phyloP scores from a whole-genome alignment of 768 basidiomycete genomes.

The Trametes cinnabarina region DNA sequence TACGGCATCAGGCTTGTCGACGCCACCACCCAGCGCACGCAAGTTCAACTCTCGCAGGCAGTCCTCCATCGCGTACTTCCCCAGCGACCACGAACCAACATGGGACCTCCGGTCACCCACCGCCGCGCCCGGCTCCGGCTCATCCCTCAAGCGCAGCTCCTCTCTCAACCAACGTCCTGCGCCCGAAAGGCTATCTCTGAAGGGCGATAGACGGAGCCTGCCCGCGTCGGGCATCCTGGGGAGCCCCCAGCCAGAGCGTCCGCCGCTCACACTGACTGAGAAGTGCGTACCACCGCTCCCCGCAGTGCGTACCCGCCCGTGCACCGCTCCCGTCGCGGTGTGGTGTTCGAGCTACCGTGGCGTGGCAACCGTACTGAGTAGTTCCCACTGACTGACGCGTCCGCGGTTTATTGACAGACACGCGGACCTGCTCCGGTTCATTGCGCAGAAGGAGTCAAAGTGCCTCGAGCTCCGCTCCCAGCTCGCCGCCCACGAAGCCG shows the following conservation, averaged over 20 bases:
- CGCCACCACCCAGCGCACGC: slow-evolving; percentile 22
- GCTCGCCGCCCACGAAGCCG: slow-evolving; percentile 67
- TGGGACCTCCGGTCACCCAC: slow-evolving; percentile 26
- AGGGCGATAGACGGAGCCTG: slow-evolving; percentile 32
- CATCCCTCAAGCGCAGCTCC: slow-evolving; percentile 21
- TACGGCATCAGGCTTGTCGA: slow-evolving; percentile 23
- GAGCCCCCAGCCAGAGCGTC: slow-evolving; percentile 17
- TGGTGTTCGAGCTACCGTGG: neutral
- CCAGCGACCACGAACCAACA: slow-evolving; percentile 31
- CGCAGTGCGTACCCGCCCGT: neutral
- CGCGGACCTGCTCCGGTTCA: slow-evolving; percentile 75
- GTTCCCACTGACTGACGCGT: neutral
- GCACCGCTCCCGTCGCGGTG: neutral
- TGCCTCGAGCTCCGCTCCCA: slow-evolving; percentile 80
- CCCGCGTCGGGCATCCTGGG: slow-evolving; percentile 19
- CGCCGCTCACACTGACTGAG: slow-evolving; percentile 64
- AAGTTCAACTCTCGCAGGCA: slow-evolving; percentile 38
- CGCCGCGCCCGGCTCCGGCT: slow-evolving; percentile 8
- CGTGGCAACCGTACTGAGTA: neutral
- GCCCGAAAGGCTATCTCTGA: slow-evolving; percentile 12
- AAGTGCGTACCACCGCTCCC: slow-evolving; percentile 46
- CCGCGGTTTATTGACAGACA: slow-evolving; percentile 46
- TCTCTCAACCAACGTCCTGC: slow-evolving; percentile 20
- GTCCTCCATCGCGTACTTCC: slow-evolving; percentile 53
- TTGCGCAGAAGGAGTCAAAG: slow-evolving; percentile 83